These are phyloP conservation scores for Schizochytrium sp. DNA, from an alignment of 108 stramenopile genomes.

Conservation along the genomic window DNA sequence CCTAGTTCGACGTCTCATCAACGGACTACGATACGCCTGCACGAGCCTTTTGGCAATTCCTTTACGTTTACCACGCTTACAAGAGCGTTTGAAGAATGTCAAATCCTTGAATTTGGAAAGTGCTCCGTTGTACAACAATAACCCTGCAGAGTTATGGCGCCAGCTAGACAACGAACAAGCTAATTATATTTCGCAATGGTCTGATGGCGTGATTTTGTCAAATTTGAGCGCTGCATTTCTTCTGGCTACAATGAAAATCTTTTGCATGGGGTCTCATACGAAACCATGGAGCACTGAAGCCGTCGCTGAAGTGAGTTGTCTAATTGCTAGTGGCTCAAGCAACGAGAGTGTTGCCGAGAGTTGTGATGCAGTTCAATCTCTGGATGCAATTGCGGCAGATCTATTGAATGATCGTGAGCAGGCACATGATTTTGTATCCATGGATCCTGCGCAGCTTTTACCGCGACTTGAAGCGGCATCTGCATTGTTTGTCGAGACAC, in stretches of 20 bases:
- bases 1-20: not conserved
- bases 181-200: not conserved
- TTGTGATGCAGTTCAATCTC: slow-evolving; percentile 18
- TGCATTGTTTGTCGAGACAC: not conserved
- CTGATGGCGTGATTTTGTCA: slow-evolving; percentile 1
- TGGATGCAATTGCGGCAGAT: not conserved
- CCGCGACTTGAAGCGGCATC: not conserved
- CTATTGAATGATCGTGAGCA: not conserved
- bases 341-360: slow-evolving; percentile 4
- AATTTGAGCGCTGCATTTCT: not conserved
- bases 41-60: not conserved
- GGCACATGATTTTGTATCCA: not conserved
- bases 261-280: not conserved
- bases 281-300: slow-evolving; percentile 28
- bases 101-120: not conserved
- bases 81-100: not conserved
- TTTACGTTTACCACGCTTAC: not conserved
- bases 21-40: not conserved
- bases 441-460: not conserved
- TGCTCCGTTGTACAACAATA: not conserved
- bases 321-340: not conserved
- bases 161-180: not conserved
- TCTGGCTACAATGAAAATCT: not conserved
- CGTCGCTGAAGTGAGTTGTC: slow-evolving; percentile 18
- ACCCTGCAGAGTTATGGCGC: not conserved